Evolutionary conservation across 2,329 filamentous ascomycete genomes (phyloP).

Genomic region (Colletotrichum sojae): DNA sequence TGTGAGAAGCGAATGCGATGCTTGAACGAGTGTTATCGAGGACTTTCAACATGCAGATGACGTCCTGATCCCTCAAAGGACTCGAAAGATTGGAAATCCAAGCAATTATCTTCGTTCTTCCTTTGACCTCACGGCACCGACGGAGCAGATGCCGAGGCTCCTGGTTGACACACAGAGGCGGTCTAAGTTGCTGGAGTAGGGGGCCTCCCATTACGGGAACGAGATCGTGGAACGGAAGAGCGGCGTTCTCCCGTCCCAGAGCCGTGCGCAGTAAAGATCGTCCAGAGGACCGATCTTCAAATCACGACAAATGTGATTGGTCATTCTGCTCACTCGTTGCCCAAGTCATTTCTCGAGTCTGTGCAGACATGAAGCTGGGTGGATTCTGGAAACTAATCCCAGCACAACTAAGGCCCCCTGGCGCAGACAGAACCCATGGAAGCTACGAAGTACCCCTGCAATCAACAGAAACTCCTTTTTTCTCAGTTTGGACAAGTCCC

Average conservation of each 20-base stretch:
- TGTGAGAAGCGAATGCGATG: constrained; percentile 12
- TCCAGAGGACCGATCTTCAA: not conserved
- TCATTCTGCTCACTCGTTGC: not conserved
- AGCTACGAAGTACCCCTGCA: constrained; percentile 15
- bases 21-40: constrained; percentile 18
- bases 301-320: constrained; percentile 7
- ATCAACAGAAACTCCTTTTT: constrained; percentile 15
- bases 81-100: constrained; percentile 29
- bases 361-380: not conserved
- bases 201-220: not conserved
- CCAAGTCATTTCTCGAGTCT: constrained; percentile 4
- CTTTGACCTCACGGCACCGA: constrained; percentile 10
- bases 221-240: not conserved
- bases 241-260: not conserved
- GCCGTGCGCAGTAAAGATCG: constrained; percentile 1
- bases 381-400: not conserved
- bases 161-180: not conserved
- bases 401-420: not conserved
- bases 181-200: not conserved
- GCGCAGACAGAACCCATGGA: constrained; percentile 5
- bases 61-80: not conserved
- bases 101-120: constrained; percentile 17
- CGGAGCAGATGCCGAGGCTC: constrained; percentile 10
- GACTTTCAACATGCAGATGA: not conserved
- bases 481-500: constrained; percentile 2